phyloP scores from a whole-genome alignment of 1,139 yeast genomes.

The Magnusiomyces tetraspermus region DNA sequence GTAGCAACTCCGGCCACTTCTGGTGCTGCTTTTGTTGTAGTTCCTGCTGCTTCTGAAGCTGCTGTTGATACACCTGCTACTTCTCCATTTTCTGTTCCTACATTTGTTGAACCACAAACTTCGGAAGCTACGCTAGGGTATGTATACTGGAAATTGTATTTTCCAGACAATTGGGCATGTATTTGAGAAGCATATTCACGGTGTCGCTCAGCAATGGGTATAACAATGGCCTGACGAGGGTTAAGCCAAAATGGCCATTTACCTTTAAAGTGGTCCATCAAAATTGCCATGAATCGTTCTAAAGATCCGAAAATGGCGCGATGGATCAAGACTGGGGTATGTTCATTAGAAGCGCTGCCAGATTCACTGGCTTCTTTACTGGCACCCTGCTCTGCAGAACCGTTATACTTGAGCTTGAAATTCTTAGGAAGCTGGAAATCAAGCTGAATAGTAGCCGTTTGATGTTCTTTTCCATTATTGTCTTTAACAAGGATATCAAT shows the following conservation, averaged over 20 bases:
- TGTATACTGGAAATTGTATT: slow-evolving; percentile 9
- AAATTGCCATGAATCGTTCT: slow-evolving; percentile 83
- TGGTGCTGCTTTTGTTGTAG: no score
- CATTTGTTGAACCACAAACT: neutral
- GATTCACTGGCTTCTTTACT: slow-evolving; percentile 7
- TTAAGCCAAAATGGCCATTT: slow-evolving; percentile 98
- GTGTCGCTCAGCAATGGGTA: slow-evolving; percentile 67
- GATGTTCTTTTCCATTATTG: slow-evolving; percentile 75
- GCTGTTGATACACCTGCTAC: no score
- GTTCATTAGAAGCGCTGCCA: slow-evolving; percentile 12
- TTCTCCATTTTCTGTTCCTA: neutral
- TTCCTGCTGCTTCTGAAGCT: no score
- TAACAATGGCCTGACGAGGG: slow-evolving; percentile 83
- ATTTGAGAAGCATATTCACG: slow-evolving; percentile 44
- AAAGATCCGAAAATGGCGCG: slow-evolving; percentile 93
- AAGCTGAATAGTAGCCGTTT: slow-evolving; percentile 90
- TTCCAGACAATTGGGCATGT: slow-evolving; percentile 42
- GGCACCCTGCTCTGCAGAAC: slow-evolving; percentile 24
- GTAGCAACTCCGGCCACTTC: no score
- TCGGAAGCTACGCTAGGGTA: neutral
- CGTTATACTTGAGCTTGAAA: slow-evolving; percentile 56
- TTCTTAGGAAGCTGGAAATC: slow-evolving; percentile 91
- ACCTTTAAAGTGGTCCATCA: slow-evolving; percentile 85
- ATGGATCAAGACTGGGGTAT: slow-evolving; percentile 81
- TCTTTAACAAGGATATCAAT: slow-evolving; percentile 83